A percentile compares a stretch with the other conserved stretches of the same genome.
These are phyloP conservation scores for Thielaviopsis ethacetica DNA, from an alignment of 2,329 filamentous ascomycete genomes.

Conservation along the genomic window DNA sequence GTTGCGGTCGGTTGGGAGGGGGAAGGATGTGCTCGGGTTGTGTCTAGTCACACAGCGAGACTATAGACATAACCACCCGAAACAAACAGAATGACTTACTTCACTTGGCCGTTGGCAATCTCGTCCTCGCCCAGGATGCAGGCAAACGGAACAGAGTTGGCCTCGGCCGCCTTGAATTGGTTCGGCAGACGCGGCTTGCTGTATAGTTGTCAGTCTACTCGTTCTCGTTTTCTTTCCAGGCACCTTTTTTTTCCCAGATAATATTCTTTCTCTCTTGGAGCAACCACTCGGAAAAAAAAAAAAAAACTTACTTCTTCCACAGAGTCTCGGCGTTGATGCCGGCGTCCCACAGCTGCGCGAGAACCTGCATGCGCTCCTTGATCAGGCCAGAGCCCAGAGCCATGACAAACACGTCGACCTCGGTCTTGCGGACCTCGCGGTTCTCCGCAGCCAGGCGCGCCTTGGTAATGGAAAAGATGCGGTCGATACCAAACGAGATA, in stretches of 20 bases:
- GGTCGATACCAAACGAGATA: slow-evolving; percentile 87
- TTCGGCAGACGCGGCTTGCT: slow-evolving; percentile 71
- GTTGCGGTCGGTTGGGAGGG: too few species aligned
- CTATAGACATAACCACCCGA: neutral
- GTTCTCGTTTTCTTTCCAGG: too few species aligned
- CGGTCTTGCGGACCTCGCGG: slow-evolving; percentile 44
- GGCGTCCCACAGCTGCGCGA: slow-evolving; percentile 63
- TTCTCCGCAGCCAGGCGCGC: slow-evolving; percentile 50
- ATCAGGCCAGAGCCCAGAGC: slow-evolving; percentile 72
- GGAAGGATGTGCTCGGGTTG: too few species aligned
- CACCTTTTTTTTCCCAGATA: neutral
- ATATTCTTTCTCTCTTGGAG: neutral
- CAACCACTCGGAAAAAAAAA: too few species aligned
- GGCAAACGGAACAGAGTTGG: slow-evolving; percentile 63
- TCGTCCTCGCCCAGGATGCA: slow-evolving; percentile 89
- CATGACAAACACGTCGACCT: slow-evolving; percentile 89
- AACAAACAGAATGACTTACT: slow-evolving; percentile 18
- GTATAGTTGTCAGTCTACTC: neutral
- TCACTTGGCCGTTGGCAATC: slow-evolving; percentile 64
- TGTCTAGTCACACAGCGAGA: neutral
- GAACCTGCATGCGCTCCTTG: slow-evolving; percentile 69
- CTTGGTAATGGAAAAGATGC: slow-evolving; percentile 87
- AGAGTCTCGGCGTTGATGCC: slow-evolving; percentile 85
- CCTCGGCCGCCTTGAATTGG: slow-evolving; percentile 85
- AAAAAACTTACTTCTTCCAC: slow-evolving; percentile 46